Conservation (phyloP, 306 rosid genomes). For the Begonia masoniana region DNA sequence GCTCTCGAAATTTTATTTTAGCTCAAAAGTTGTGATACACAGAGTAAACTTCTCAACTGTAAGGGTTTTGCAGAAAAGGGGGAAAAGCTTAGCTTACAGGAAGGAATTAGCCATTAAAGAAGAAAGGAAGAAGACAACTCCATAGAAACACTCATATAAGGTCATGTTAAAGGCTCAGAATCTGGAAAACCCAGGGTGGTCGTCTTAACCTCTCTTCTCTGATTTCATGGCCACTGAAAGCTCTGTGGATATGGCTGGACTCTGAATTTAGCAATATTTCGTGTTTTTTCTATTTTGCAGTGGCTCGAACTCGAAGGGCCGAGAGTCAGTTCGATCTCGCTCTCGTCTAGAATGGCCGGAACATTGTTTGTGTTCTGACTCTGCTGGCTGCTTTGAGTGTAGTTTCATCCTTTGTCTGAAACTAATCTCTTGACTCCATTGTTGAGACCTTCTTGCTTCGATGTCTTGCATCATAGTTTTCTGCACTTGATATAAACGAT, state of each 20-base stretch:
- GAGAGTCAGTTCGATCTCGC: constrained; percentile 61
- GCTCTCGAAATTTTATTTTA: no score
- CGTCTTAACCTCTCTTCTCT: background rate
- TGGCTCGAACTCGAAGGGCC: constrained; percentile 37
- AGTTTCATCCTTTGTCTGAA: constrained; percentile 18
- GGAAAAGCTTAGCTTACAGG: background rate
- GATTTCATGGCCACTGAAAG: background rate
- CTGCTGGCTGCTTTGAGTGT: constrained; percentile 55
- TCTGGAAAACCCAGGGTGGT: constrained; percentile 9
- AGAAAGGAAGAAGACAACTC: background rate
- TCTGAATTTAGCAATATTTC: constrained; percentile 21
- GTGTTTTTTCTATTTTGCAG: background rate
- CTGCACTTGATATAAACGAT: constrained; percentile 70
- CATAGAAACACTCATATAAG: background rate
- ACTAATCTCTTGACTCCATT: no score
- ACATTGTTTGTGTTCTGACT: constrained; percentile 19
- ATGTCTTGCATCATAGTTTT: constrained; percentile 59
- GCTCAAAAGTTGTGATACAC: no score
- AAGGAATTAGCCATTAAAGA: background rate
- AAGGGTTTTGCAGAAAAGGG: background rate
- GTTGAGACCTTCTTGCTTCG: constrained; percentile 2
- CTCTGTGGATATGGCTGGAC: background rate
- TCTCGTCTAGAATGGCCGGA: constrained; percentile 44
- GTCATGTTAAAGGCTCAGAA: constrained; percentile 10
- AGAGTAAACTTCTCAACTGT: background rate